Evolutionary conservation across 2,329 filamentous ascomycete genomes (phyloP).

Genomic region (Botrytis deweyae): DNA sequence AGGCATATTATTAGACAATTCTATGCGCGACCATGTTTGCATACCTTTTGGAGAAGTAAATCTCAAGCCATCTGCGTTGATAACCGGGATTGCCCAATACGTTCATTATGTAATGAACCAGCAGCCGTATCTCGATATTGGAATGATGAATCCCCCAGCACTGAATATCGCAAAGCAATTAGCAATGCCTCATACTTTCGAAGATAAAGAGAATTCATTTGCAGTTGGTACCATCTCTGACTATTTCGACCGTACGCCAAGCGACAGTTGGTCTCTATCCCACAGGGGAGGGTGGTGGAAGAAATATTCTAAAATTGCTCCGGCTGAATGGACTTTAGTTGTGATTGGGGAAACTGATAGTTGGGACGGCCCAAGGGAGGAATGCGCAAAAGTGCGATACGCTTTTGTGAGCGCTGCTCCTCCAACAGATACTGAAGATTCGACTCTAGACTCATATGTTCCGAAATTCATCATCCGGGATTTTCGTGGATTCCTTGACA

Average conservation of each 20-base stretch:
- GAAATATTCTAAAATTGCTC: neutral
- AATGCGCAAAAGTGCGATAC: neutral
- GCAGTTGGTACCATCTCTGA: neutral
- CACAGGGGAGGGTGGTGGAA: neutral
- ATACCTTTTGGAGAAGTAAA: neutral
- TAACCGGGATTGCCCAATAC: slow-evolving; percentile 6
- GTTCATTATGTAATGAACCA: neutral
- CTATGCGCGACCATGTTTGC: neutral
- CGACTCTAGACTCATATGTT: neutral
- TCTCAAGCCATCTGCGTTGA: neutral
- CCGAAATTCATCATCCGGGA: neutral
- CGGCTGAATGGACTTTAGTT: slow-evolving; percentile 13
- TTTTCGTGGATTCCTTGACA: slow-evolving; percentile 5
- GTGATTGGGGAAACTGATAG: neutral
- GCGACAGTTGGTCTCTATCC: neutral
- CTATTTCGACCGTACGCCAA: neutral
- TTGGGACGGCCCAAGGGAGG: too few species aligned
- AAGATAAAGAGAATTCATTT: neutral
- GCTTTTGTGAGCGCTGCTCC: slow-evolving; percentile 12
- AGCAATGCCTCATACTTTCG: neutral
- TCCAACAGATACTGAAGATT: neutral
- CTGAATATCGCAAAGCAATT: neutral
- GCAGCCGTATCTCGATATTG: neutral
- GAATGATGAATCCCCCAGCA: neutral
- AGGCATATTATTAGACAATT: too few species aligned